These are phyloP conservation scores for Tetracladium maxilliforme DNA, from an alignment of 2,329 filamentous ascomycete species.

Conservation along the genomic window DNA sequence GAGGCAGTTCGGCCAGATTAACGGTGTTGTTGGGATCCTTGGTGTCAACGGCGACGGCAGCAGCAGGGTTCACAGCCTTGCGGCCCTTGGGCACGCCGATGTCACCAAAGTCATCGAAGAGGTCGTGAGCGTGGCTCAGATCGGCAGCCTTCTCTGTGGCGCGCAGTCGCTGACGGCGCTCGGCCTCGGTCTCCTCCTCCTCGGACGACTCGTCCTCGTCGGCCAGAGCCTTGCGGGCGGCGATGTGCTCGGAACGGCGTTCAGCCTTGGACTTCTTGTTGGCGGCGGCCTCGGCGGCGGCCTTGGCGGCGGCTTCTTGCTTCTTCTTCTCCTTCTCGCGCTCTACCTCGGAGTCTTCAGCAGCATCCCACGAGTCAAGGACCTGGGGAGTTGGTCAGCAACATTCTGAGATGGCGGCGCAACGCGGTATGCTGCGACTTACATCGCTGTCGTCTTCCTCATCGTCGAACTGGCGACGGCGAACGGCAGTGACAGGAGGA, in stretches of 20 bases:
- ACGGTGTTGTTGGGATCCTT: conserved; percentile 65
- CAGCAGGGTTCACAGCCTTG: conserved; percentile 50
- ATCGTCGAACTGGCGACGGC: conserved; percentile 57
- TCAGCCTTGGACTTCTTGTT: conserved; percentile 82
- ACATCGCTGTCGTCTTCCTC: conserved; percentile 72
- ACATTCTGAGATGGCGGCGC: conserved; percentile 2
- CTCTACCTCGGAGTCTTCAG: conserved; percentile 92
- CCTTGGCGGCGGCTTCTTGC: conserved; percentile 74
- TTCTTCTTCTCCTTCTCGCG: conserved; percentile 88
- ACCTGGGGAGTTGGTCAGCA: conserved; percentile 37
- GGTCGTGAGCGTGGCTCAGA: conserved; percentile 76
- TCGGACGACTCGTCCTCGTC: conserved; percentile 40
- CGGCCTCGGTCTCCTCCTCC: conserved; percentile 55
- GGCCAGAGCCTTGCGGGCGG: conserved; percentile 36
- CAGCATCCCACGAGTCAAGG: conserved; percentile 91
- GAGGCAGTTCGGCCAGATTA: conserved; percentile 62
- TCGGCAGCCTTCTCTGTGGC: conserved; percentile 77
- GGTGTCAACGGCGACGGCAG: conserved; percentile 52
- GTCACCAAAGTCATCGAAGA: conserved; percentile 73
- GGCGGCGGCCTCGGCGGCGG: conserved; percentile 73
- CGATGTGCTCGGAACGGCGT: conserved; percentile 68
- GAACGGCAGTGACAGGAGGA: conserved; percentile 9
- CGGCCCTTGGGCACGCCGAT: conserved; percentile 52
- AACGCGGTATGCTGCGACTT: conserved; percentile 15
- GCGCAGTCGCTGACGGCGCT: conserved; percentile 59